phyloP scores from a whole-genome alignment of 2,329 filamentous ascomycete species.

The Penicillium sp. region DNA sequence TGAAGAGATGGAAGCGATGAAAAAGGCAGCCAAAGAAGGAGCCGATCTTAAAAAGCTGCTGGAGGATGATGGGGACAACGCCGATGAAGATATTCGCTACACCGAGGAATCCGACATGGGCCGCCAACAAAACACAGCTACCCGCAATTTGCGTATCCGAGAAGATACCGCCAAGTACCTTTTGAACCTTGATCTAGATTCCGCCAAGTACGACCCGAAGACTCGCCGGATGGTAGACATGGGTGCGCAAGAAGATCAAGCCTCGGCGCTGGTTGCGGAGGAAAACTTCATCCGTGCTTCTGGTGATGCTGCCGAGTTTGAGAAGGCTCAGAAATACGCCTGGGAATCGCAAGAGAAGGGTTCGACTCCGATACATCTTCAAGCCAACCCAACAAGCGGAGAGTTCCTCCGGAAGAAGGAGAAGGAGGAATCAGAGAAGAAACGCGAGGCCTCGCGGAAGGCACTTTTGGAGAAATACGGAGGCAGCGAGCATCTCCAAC shows the following conservation, averaged over 20 bases:
- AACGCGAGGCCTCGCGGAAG: conserved; percentile 67
- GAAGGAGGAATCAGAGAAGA: conserved; percentile 68
- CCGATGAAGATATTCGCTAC: conserved; percentile 61
- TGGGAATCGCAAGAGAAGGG: conserved; percentile 92
- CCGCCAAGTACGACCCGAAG: conserved; percentile 96
- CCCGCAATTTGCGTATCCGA: conserved; percentile 83
- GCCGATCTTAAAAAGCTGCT: conserved; percentile 50
- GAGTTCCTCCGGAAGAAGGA: conserved; percentile 82
- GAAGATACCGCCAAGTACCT: conserved; percentile 98
- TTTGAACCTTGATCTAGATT: conserved; percentile 90
- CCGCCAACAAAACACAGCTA: conserved; percentile 85
- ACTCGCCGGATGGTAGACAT: conserved; percentile 86
- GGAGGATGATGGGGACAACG: conserved; percentile 56
- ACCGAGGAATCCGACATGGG: conserved; percentile 97
- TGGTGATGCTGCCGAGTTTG: conserved; percentile 90
- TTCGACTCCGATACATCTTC: conserved; percentile 80
- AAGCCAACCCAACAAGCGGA: conserved; percentile 94
- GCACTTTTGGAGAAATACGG: conserved; percentile 82
- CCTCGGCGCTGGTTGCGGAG: conserved; percentile 81
- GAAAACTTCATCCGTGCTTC: conserved; percentile 88
- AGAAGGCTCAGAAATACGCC: conserved; percentile 82
- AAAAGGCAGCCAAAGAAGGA: conserved; percentile 52
- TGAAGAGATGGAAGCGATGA: conserved; percentile 79
- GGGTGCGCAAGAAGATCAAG: conserved; percentile 76
- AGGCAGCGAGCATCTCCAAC: conserved; percentile 60